A percentile compares a stretch with the other conserved stretches of the same genome.
Evolutionary conservation across 768 basidiomycete species (phyloP).

Genomic region (Suillus sp.): DNA sequence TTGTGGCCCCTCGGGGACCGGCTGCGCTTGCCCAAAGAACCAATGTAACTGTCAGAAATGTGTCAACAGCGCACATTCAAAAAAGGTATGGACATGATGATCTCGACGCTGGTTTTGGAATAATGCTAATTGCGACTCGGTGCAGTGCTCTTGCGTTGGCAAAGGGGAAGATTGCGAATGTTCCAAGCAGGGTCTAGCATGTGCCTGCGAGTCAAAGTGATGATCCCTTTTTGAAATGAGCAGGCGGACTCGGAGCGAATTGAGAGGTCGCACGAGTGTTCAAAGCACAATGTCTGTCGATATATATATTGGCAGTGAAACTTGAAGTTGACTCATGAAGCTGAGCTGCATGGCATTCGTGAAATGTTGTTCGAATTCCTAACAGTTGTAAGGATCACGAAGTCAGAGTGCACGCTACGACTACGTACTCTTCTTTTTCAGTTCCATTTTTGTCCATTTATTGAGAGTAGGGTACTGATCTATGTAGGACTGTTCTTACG

Average conservation of each 20-base stretch:
- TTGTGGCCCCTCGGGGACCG: slow-evolving; percentile 35
- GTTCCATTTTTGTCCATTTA: too few relatives aligned
- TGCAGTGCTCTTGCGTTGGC: slow-evolving; percentile 26
- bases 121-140: background rate
- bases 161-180: slow-evolving; percentile 23
- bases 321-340: too few relatives aligned
- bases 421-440: too few relatives aligned
- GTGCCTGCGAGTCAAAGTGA: slow-evolving; percentile 26
- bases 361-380: background rate
- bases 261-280: background rate
- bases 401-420: too few relatives aligned
- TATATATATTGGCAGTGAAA: background rate
- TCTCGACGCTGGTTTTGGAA: too few relatives aligned
- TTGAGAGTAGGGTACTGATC: too few relatives aligned
- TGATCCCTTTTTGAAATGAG: background rate
- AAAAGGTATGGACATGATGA: slow-evolving; percentile 16
- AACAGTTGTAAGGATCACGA: background rate
- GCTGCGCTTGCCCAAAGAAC: slow-evolving; percentile 34
- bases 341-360: background rate
- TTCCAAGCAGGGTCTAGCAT: slow-evolving; percentile 17
- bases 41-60: slow-evolving; percentile 36
- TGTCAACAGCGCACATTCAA: slow-evolving; percentile 31
- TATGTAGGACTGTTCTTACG: too few relatives aligned
- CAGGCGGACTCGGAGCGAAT: background rate
- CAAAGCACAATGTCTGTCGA: background rate